These are phyloP conservation scores for Rhodotorula glutinis DNA, from an alignment of 1,284 basidiomycete species.

Conservation along the genomic window DNA sequence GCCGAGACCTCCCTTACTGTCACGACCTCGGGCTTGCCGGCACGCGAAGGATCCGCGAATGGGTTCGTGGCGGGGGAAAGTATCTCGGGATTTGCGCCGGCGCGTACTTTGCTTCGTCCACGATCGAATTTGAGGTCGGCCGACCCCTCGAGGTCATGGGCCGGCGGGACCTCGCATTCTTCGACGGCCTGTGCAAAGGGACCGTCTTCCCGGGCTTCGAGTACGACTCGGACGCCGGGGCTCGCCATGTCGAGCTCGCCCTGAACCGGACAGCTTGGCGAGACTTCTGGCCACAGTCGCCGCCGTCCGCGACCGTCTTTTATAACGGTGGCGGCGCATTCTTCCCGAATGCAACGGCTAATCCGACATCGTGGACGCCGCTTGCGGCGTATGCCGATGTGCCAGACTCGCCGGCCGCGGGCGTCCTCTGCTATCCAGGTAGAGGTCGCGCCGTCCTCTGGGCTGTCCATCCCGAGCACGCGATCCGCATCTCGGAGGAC, in stretches of 20 bases:
- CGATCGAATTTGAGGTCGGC: slow-evolving; percentile 55
- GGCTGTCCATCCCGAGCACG: slow-evolving; percentile 64
- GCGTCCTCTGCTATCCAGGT: slow-evolving; percentile 56
- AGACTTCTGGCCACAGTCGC: slow-evolving; percentile 38
- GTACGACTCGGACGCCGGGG: slow-evolving; percentile 54
- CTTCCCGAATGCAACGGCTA: slow-evolving; percentile 10
- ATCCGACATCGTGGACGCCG: slow-evolving; percentile 41
- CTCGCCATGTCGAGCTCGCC: slow-evolving; percentile 48
- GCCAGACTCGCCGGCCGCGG: slow-evolving; percentile 53
- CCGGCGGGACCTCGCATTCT: slow-evolving; percentile 58
- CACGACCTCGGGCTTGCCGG: slow-evolving; percentile 51
- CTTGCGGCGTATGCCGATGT: slow-evolving; percentile 50
- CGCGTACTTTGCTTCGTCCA: slow-evolving; percentile 55
- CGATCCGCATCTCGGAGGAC: slow-evolving; percentile 46
- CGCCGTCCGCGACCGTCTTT: slow-evolving; percentile 49
- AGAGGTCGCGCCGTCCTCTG: slow-evolving; percentile 61
- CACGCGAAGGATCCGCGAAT: slow-evolving; percentile 59
- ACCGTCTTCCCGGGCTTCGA: slow-evolving; percentile 60
- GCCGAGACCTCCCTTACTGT: slow-evolving; percentile 56
- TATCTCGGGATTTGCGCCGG: slow-evolving; percentile 66
- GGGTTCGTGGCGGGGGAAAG: slow-evolving; percentile 65
- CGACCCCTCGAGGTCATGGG: slow-evolving; percentile 53
- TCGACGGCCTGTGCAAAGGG: slow-evolving; percentile 56
- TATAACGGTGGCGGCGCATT: slow-evolving; percentile 60
- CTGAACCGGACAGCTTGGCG: slow-evolving; percentile 43